phyloP scores from a whole-genome alignment of 441 rosid species.

The Flueggea neowawraea region DNA sequence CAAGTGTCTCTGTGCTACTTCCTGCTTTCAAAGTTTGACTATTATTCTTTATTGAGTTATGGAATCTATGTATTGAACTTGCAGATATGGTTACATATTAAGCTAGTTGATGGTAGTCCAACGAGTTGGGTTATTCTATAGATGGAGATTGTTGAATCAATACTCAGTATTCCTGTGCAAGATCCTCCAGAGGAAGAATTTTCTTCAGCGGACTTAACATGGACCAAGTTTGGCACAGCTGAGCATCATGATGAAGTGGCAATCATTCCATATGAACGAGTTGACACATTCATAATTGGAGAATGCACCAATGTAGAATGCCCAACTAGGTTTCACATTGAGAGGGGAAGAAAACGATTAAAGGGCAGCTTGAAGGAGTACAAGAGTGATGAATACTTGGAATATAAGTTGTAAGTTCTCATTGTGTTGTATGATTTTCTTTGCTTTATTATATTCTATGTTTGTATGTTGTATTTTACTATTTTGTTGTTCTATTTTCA shows the following conservation, averaged over 20 bases:
- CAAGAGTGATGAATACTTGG: slow-evolving; percentile 81
- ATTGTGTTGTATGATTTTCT: neutral
- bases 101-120: slow-evolving; percentile 4
- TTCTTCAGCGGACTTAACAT: slow-evolving; percentile 66
- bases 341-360: slow-evolving; percentile 74
- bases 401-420: slow-evolving; percentile 70
- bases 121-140: neutral
- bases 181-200: slow-evolving; percentile 75
- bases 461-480: neutral
- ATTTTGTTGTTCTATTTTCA: neutral
- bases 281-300: slow-evolving; percentile 82
- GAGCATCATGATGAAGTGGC: slow-evolving; percentile 89
- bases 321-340: slow-evolving; percentile 91
- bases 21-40: too few relatives aligned
- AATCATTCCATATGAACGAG: slow-evolving; percentile 69
- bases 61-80: neutral
- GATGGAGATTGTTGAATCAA: slow-evolving; percentile 60
- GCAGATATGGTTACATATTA: slow-evolving; percentile 17
- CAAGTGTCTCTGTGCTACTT: too few relatives aligned
- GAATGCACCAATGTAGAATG: slow-evolving; percentile 81
- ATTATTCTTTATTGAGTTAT: neutral
- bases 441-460: neutral
- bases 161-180: slow-evolving; percentile 62
- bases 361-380: slow-evolving; percentile 70
- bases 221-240: slow-evolving; percentile 81